Base-by-base conservation (phyloP, 2,329 filamentous ascomycete genomes). In the Rhynchosporium agropyri region DNA sequence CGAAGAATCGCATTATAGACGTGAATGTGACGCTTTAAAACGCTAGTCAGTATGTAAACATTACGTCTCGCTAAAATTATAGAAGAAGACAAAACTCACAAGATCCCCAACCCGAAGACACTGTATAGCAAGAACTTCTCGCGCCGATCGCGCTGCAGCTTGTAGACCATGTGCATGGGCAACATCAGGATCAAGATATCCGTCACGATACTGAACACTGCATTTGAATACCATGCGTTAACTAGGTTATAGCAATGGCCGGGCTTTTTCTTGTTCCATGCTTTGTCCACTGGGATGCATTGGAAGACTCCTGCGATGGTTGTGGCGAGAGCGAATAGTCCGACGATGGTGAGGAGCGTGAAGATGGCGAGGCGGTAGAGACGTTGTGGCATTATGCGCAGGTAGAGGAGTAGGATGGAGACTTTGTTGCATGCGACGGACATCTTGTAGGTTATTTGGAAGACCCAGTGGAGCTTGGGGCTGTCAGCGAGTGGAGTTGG, bases 111-210 rank as follows among this genome's bases (percentile, higher is more conserved):
- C 20, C 73, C 76, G 73, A 75, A 76, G 60, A 73, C 75, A 62
- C 48, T 71, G 68, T 70, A 76, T 33, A 87, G 77, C 0, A 81
- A 82, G 13, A 82, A 70, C 59, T 84, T 83, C 61, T 83, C 64
- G 33, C 61, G 42, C 46, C 26, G 58, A 28, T 59, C 54, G 38
- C 64, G 62, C 50, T 66, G 64, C 45, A 66, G 42, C 42, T 64
- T 66, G 36, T 66, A 64, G 7, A 66, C 62, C 64, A 66, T 64
- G 46, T 65, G 60, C 56, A 67, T 63, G 0, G 65, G 65, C 55
- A 67, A 36, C 42, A 65, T 53, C 33, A 67, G 36, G 29, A 65
- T 67, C 31, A 63, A 12, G 8, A 67, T 38, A 56, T 67, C 65
- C 7, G 65, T 67, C 43, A 57, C 50, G 28, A 67, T 65, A 6